Base-by-base conservation (phyloP, 495 filamentous ascomycete species). In the Bacidia rubella region DNA sequence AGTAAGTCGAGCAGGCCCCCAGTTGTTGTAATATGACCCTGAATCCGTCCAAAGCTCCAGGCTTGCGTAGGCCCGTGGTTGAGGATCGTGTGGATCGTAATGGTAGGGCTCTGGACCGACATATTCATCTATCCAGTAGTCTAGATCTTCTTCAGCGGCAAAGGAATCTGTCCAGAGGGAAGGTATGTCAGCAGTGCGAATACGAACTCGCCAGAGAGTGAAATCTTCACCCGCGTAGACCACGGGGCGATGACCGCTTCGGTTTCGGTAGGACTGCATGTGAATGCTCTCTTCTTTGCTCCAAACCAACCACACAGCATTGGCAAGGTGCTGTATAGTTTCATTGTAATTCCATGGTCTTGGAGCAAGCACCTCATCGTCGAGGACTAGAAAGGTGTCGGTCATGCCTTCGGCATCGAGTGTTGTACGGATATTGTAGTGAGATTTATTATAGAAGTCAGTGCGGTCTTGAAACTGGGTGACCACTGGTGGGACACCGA, bases 1-100 rank as follows among this genome's bases (percentile, higher is more conserved):
- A 2, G 21, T 26, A 25, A 49, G 7, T 2, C 4, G 3, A n/a
- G 23, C 9, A 2, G 1, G 1, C 10, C 22, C 4, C 25, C 2
- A 11, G 25, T 27, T 15, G 22, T 15, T 19, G 15, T 15, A 17
- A 27, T 27, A 17, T 19, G 11, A 27, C 25, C 11, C 21, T 17
- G 15, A 27, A 29, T 27, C 26, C 47, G 17, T 19, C 17, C 26
- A n/a, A 25, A 11, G 9, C 15, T 2, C 11, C 23, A 11, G 11
- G 2, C 15, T 26, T n/a, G 22, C 15, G 23, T 27, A 32, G 11
- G 23, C 22, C 27, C 15, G 26, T 15, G 25, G 10, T 15, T 51
- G 54, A 9, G 54, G 47, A 46, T 56, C 47, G 26, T 52, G 48
- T 2, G 54, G 48, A 44, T 51, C 47, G 32, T 56, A 56, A 25